Percentiles rank a stretch among this genome's conserved stretches.
Evolutionary conservation across 179 eudicot species (phyloP).

Genomic region (Gypsophila paniculata): DNA sequence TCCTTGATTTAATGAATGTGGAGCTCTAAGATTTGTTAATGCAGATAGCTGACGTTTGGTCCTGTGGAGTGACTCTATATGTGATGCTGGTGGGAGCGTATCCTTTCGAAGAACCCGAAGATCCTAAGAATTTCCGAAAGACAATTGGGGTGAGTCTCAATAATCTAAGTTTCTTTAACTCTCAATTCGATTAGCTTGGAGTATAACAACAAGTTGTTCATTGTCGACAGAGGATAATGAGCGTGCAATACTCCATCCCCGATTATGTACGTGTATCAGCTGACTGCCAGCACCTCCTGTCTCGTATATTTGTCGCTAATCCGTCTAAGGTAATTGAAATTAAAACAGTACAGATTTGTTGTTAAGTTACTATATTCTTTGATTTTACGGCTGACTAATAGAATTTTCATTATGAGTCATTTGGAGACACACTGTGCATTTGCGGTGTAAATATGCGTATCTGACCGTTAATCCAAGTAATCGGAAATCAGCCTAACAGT

Average conservation of each 20-base stretch:
- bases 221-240: conserved; percentile 54
- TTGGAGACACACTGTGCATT: too few relatives aligned
- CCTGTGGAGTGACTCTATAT: conserved; percentile 74
- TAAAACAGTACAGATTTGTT: too few relatives aligned
- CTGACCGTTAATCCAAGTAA: too few relatives aligned
- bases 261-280: conserved; percentile 77
- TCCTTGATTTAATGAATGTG: not conserved
- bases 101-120: conserved; percentile 81
- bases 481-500: not conserved
- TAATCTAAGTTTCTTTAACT: not conserved
- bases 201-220: not conserved
- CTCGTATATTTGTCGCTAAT: conserved; percentile 60
- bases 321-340: conserved; percentile 53
- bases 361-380: too few relatives aligned
- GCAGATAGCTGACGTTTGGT: conserved; percentile 88
- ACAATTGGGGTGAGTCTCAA: conserved; percentile 52
- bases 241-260: conserved; percentile 64
- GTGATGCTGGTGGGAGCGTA: conserved; percentile 85
- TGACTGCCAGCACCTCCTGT: conserved; percentile 67
- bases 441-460: too few relatives aligned
- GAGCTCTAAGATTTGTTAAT: not conserved
- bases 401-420: too few relatives aligned
- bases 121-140: conserved; percentile 70
- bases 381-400: too few relatives aligned
- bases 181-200: not conserved